A percentile compares a stretch with the other conserved stretches of the same genome.
Evolutionary conservation across 2,329 filamentous ascomycete species (phyloP).

Genomic region (Cercospora berteroae): DNA sequence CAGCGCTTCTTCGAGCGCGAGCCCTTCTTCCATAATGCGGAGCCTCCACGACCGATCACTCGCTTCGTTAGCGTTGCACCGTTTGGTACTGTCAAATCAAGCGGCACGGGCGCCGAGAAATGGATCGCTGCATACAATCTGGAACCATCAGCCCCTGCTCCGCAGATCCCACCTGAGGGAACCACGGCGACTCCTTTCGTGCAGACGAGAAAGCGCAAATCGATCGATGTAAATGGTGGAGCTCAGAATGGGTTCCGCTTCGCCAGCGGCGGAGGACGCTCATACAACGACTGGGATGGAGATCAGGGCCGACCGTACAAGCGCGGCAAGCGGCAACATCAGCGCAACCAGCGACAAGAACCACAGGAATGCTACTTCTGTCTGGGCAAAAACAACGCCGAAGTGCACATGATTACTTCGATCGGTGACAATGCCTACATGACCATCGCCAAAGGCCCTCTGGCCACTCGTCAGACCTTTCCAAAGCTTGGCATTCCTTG

Average conservation of each 20-base stretch:
- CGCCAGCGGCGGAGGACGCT: constrained; percentile 45
- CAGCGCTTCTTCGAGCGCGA: constrained; percentile 83
- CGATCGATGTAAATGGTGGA: constrained; percentile 34
- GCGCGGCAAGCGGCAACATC: constrained; percentile 3
- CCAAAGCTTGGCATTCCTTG: constrained; percentile 71
- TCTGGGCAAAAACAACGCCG: constrained; percentile 78
- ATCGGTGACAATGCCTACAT: constrained; percentile 86
- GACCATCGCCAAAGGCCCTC: constrained; percentile 86
- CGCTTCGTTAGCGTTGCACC: constrained; percentile 87
- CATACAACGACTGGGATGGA: constrained; percentile 32
- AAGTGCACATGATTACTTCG: constrained; percentile 83
- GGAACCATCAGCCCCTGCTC: constrained; percentile 60
- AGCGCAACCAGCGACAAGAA: constrained; percentile 39
- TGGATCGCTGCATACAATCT: constrained; percentile 69
- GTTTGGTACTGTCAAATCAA: constrained; percentile 59
- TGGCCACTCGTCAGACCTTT: constrained; percentile 71
- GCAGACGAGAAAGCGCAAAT: constrained; percentile 55
- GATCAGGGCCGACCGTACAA: constrained; percentile 21
- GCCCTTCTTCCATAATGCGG: constrained; percentile 70
- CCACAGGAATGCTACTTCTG: constrained; percentile 88
- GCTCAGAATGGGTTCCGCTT: constrained; percentile 49
- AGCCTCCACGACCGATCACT: constrained; percentile 59
- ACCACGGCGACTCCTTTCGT: constrained; percentile 74
- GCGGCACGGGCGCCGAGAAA: constrained; percentile 52
- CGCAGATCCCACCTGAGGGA: constrained; percentile 63